Percentiles rank a stretch among this genome's conserved stretches.
phyloP scores from a whole-genome alignment of 345 rosid species.

The Salix purpurea region DNA sequence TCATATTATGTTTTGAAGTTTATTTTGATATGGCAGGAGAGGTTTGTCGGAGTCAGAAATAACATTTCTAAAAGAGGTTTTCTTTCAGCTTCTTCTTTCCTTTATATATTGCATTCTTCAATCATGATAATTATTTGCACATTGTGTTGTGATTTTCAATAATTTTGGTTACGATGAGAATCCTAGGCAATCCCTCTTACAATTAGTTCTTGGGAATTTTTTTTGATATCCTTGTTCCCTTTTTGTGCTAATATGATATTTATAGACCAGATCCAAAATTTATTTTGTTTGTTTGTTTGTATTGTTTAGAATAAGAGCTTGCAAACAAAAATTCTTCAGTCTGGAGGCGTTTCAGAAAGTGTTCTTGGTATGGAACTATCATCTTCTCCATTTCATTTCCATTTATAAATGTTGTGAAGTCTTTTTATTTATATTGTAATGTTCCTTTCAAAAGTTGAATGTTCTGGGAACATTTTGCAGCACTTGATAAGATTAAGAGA shows the following conservation, averaged over 20 bases:
- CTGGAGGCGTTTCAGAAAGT: constrained; percentile 57
- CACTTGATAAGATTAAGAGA: constrained; percentile 75
- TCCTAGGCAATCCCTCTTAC: neutral
- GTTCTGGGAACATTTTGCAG: constrained; percentile 39
- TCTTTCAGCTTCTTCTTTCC: constrained; percentile 3
- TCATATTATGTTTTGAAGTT: neutral
- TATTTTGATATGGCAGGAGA: constrained; percentile 54
- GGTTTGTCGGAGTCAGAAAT: constrained; percentile 88
- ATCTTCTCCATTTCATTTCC: neutral
- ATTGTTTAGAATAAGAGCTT: constrained; percentile 54
- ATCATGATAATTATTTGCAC: neutral
- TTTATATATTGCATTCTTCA: constrained; percentile 13
- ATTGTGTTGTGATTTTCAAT: neutral
- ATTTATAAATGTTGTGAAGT: constrained; percentile 8
- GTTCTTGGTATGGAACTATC: constrained; percentile 52
- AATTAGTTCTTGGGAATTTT: neutral
- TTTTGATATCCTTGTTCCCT: neutral
- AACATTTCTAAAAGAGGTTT: constrained; percentile 75
- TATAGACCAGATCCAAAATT: neutral
- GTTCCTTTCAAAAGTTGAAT: neutral
- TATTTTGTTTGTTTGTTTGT: neutral
- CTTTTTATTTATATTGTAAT: constrained; percentile 13
- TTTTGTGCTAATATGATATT: neutral
- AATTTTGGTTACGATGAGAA: neutral
- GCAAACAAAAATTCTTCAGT: constrained; percentile 59